Conservation (phyloP, 768 basidiomycete species). For the Auricularia heimuer region DNA sequence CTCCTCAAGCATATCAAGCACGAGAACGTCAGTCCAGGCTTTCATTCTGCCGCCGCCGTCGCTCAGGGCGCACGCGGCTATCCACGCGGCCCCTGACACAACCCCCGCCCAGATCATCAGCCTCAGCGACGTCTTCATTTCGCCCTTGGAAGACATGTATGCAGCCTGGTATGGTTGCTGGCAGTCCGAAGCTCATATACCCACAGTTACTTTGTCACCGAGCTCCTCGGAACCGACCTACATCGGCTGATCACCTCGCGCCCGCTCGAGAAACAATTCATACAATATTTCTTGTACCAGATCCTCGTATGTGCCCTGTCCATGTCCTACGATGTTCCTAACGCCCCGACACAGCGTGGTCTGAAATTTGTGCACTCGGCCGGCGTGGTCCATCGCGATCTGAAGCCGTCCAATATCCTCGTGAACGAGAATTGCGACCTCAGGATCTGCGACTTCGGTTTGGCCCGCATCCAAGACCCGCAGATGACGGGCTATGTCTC, state of each 20-base stretch:
- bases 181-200: neutral
- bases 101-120: slow-evolving; percentile 73
- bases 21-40: slow-evolving; percentile 65
- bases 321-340: slow-evolving; percentile 7
- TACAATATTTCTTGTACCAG: slow-evolving; percentile 99
- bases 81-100: neutral
- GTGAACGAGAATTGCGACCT: slow-evolving; percentile 99
- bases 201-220: slow-evolving; percentile 93
- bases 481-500: slow-evolving; percentile 99
- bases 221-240: slow-evolving; percentile 94
- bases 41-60: neutral
- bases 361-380: slow-evolving; percentile 99
- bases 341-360: slow-evolving; percentile 53
- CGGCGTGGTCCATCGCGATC: slow-evolving; percentile 95
- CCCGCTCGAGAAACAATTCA: slow-evolving; percentile 98
- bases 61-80: too few relatives aligned
- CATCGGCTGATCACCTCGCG: slow-evolving; percentile 94
- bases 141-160: slow-evolving; percentile 95
- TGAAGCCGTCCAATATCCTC: slow-evolving; percentile 99
- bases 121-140: slow-evolving; percentile 97
- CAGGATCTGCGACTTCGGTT: slow-evolving; percentile 97
- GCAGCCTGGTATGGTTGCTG: slow-evolving; percentile 18
- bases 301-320: slow-evolving; percentile 58
- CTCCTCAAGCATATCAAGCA: slow-evolving; percentile 97
- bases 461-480: slow-evolving; percentile 97